Evolutionary conservation across 495 filamentous ascomycete species (phyloP).

Genomic region (Polyplosphaeria fusca): DNA sequence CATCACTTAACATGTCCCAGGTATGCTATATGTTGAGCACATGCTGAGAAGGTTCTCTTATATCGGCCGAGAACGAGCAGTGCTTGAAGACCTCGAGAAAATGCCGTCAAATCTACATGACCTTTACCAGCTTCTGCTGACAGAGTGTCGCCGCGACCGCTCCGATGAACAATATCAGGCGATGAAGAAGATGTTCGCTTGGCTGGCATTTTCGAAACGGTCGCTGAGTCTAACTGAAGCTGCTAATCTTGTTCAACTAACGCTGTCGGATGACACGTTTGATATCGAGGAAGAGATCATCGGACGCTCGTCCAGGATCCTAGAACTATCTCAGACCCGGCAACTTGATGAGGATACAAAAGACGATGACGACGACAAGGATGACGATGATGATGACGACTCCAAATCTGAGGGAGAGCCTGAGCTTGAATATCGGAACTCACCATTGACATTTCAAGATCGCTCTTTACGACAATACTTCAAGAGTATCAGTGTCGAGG

Average conservation of each 20-base stretch:
- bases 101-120: conserved; percentile 18
- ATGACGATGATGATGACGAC: conserved; percentile 10
- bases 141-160: conserved; percentile 19
- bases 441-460: conserved; percentile 32
- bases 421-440: conserved; percentile 8
- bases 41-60: conserved; percentile 24
- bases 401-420: conserved; percentile 12
- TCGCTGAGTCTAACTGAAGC: conserved; percentile 30
- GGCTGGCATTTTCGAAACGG: conserved; percentile 27
- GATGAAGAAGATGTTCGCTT: conserved; percentile 24
- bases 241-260: conserved; percentile 19
- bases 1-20: conserved; percentile 1
- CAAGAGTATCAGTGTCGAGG: conserved; percentile 12
- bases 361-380: conserved; percentile 20
- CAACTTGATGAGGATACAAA: conserved; percentile 17
- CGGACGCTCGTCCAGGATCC: conserved; percentile 19
- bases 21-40: conserved; percentile 34
- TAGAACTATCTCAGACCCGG: conserved; percentile 4
- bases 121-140: conserved; percentile 28
- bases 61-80: conserved; percentile 27
- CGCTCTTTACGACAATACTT: conserved; percentile 33
- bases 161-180: conserved; percentile 14
- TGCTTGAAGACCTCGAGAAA: conserved; percentile 21
- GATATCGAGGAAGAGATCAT: conserved; percentile 20
- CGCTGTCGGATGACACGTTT: conserved; percentile 2